Evolutionary conservation across 1,284 basidiomycete genomes (phyloP).

Genomic region (Ustilago esculenta): DNA sequence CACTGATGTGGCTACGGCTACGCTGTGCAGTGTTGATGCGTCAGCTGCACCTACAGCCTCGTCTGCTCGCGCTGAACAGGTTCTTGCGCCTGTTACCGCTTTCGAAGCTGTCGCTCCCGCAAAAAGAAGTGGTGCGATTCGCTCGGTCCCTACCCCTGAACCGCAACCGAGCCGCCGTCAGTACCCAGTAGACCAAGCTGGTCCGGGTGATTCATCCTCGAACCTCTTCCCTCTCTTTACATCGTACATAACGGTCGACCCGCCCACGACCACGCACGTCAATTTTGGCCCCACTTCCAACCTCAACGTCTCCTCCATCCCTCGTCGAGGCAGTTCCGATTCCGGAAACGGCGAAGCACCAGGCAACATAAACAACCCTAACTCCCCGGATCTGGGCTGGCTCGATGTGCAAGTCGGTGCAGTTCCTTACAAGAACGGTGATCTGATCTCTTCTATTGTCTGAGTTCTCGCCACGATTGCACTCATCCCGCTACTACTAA

Average conservation of each 20-base stretch:
- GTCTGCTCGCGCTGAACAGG: background rate
- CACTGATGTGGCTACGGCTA: conserved; percentile 13
- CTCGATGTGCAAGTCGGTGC: conserved; percentile 47
- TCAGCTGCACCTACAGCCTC: conserved; percentile 3
- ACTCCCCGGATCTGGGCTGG: conserved; percentile 52
- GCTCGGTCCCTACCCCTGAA: conserved; percentile 15
- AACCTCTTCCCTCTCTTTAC: conserved; percentile 47
- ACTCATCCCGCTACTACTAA: conserved; percentile 47
- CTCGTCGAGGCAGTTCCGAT: conserved; percentile 11
- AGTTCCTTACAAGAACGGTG: conserved; percentile 53
- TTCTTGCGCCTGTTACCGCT: background rate
- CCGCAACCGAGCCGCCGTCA: conserved; percentile 14
- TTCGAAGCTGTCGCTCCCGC: conserved; percentile 13
- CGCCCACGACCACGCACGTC: conserved; percentile 24
- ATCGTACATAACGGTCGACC: conserved; percentile 23
- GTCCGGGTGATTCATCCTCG: background rate
- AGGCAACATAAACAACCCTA: conserved; percentile 46
- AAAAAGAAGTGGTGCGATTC: background rate
- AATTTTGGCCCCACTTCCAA: conserved; percentile 41
- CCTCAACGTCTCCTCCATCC: conserved; percentile 22
- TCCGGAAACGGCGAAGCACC: conserved; percentile 47
- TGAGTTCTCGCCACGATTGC: conserved; percentile 49
- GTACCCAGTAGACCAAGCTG: background rate
- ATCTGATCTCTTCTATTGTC: conserved; percentile 47
- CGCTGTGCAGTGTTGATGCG: conserved; percentile 25